phyloP scores from a whole-genome alignment of 2,329 filamentous ascomycete species.

The Chaetomiaceae sp. region DNA sequence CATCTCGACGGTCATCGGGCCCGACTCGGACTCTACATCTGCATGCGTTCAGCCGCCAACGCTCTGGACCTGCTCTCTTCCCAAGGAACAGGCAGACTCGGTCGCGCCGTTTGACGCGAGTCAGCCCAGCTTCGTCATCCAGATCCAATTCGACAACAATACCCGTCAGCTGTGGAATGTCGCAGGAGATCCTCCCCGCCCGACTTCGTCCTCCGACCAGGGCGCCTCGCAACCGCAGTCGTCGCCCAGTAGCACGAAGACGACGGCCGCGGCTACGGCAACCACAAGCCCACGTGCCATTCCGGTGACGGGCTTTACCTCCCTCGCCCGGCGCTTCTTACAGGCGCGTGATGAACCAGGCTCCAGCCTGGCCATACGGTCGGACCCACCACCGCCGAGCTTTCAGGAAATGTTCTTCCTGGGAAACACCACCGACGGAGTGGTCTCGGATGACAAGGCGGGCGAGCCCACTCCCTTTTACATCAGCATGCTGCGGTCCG shows the following conservation, averaged over 20 bases:
- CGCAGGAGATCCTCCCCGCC: constrained; percentile 35
- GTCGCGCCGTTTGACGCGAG: constrained; percentile 60
- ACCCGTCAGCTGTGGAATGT: constrained; percentile 48
- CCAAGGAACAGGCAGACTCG: constrained; percentile 67
- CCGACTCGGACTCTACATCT: constrained; percentile 58
- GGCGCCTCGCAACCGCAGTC: not conserved
- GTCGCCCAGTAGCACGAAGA: not conserved
- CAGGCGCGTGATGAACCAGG: not conserved
- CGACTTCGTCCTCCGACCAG: constrained; percentile 26
- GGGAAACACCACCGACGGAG: constrained; percentile 78
- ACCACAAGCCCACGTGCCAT: constrained; percentile 7
- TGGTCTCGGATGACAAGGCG: constrained; percentile 61
- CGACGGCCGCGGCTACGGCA: not conserved
- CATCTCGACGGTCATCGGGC: constrained; percentile 70
- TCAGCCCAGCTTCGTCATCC: constrained; percentile 73
- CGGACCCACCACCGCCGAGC: constrained; percentile 55
- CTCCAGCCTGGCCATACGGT: constrained; percentile 36
- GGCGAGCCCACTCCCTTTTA: constrained; percentile 89
- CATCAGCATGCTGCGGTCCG: constrained; percentile 62
- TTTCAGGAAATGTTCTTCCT: constrained; percentile 73
- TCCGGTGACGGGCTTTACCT: constrained; percentile 12
- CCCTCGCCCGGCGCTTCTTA: constrained; percentile 12
- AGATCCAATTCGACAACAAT: constrained; percentile 69
- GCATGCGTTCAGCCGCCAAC: constrained; percentile 69
- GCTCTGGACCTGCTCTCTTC: constrained; percentile 81